Evolutionary conservation across 805 yeast genomes (phyloP).

Genomic region (Saccharomycopsis schoenii): DNA sequence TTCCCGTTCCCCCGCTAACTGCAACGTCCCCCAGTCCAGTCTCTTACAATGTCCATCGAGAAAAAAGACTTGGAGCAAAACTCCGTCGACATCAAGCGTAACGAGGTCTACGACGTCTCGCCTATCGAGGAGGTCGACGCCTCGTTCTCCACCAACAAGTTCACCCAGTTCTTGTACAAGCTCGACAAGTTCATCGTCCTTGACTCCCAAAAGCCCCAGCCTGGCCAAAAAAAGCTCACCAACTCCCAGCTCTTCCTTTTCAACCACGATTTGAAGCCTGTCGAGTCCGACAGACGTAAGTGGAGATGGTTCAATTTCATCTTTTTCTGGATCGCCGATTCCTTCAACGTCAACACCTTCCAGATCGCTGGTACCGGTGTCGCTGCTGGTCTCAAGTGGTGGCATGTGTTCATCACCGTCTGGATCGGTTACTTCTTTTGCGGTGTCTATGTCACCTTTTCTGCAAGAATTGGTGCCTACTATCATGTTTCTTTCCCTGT

Average conservation of each 20-base stretch:
- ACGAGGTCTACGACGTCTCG: not conserved
- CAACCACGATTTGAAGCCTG: slow-evolving; percentile 72
- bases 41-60: not conserved
- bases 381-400: slow-evolving; percentile 71
- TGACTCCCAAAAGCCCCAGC: not conserved
- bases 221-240: slow-evolving; percentile 30
- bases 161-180: not conserved
- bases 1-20: no score
- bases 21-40: no score
- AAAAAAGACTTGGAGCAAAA: not conserved
- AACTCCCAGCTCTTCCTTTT: slow-evolving; percentile 54
- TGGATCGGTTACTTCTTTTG: slow-evolving; percentile 75
- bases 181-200: not conserved
- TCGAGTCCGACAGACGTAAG: slow-evolving; percentile 60
- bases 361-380: slow-evolving; percentile 86
- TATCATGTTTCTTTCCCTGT: slow-evolving; percentile 85
- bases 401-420: slow-evolving; percentile 85
- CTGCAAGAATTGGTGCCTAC: slow-evolving; percentile 70
- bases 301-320: slow-evolving; percentile 82
- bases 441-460: slow-evolving; percentile 57
- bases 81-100: not conserved
- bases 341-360: slow-evolving; percentile 86
- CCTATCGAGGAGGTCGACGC: not conserved
- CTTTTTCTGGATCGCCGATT: slow-evolving; percentile 81
- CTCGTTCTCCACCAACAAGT: not conserved